phyloP scores from a whole-genome alignment of 331 rosid genomes.

The Pyracantha coccinea region DNA sequence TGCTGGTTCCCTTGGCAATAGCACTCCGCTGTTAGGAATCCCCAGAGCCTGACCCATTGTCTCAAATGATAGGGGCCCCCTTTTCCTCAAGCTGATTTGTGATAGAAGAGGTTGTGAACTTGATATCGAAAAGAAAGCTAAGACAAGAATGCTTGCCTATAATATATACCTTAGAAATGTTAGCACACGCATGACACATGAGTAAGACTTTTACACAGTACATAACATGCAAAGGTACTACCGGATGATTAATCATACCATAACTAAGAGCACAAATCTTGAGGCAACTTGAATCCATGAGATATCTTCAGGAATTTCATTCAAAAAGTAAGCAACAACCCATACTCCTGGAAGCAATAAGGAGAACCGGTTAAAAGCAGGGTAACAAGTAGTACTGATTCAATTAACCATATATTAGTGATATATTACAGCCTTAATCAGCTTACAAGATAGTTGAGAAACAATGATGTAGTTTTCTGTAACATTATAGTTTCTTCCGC shows the following conservation, averaged over 20 bases:
- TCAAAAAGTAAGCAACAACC: constrained; percentile 66
- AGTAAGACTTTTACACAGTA: not conserved
- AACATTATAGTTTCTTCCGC: not conserved
- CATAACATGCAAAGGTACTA: constrained; percentile 1
- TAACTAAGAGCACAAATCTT: constrained; percentile 71
- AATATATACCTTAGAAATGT: constrained; percentile 25
- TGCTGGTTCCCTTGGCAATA: constrained; percentile 43
- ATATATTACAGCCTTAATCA: not conserved
- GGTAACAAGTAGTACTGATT: constrained; percentile 7
- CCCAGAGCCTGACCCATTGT: constrained; percentile 98
- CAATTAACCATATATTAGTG: not conserved
- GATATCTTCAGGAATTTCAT: constrained; percentile 80
- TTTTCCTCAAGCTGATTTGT: constrained; percentile 86
- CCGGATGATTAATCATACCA: constrained; percentile 37
- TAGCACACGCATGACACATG: not conserved
- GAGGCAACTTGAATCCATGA: constrained; percentile 81
- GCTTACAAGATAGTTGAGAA: not conserved
- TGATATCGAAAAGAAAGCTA: constrained; percentile 83
- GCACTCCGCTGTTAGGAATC: constrained; percentile 81
- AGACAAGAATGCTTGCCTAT: constrained; percentile 82
- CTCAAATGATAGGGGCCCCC: constrained; percentile 54
- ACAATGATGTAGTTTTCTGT: not conserved
- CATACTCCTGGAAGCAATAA: constrained; percentile 63
- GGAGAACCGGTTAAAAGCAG: constrained; percentile 7
- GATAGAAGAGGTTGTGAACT: constrained; percentile 96